Percentiles rank a stretch among this genome's conserved stretches.
Evolutionary conservation across 805 yeast species (phyloP).

Genomic region (Candida cerambycidarum): DNA sequence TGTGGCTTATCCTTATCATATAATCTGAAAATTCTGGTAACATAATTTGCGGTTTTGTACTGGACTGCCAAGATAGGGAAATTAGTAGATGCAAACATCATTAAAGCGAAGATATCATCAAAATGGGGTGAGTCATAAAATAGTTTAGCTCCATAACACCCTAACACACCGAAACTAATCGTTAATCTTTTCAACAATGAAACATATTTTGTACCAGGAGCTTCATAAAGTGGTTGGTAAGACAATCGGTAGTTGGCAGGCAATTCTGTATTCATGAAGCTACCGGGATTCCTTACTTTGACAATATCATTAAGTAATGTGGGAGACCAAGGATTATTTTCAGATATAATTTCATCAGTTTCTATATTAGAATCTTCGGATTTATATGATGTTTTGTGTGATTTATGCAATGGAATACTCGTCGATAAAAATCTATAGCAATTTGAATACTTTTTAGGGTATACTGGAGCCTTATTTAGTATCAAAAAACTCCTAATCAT

Average conservation of each 20-base stretch:
- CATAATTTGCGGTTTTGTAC: slow-evolving; percentile 63
- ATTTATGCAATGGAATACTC: not conserved
- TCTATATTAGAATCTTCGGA: slow-evolving; percentile 34
- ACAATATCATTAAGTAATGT: slow-evolving; percentile 44
- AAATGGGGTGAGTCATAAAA: slow-evolving; percentile 54
- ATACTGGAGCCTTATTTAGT: not conserved
- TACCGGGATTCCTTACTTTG: slow-evolving; percentile 42
- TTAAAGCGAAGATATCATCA: slow-evolving; percentile 47
- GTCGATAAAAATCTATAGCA: not conserved
- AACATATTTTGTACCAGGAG: slow-evolving; percentile 62
- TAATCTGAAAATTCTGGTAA: slow-evolving; percentile 66
- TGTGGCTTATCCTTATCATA: slow-evolving; percentile 65
- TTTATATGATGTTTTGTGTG: slow-evolving; percentile 12
- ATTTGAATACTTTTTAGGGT: too few relatives aligned
- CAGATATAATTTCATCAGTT: slow-evolving; percentile 41
- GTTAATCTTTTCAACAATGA: slow-evolving; percentile 63
- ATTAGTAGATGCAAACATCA: slow-evolving; percentile 49
- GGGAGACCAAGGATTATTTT: slow-evolving; percentile 48
- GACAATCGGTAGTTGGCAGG: slow-evolving; percentile 55
- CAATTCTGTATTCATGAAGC: slow-evolving; percentile 43
- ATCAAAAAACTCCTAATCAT: slow-evolving; percentile 1
- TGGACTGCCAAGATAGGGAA: slow-evolving; percentile 52
- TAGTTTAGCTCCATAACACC: slow-evolving; percentile 62
- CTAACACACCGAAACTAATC: slow-evolving; percentile 59
- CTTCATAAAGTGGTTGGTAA: slow-evolving; percentile 60